Evolutionary conservation across 208 protist species (phyloP), one percentile per base, ranked within the genome.

Genomic region (Acanthamoeba polyphaga): DNA sequence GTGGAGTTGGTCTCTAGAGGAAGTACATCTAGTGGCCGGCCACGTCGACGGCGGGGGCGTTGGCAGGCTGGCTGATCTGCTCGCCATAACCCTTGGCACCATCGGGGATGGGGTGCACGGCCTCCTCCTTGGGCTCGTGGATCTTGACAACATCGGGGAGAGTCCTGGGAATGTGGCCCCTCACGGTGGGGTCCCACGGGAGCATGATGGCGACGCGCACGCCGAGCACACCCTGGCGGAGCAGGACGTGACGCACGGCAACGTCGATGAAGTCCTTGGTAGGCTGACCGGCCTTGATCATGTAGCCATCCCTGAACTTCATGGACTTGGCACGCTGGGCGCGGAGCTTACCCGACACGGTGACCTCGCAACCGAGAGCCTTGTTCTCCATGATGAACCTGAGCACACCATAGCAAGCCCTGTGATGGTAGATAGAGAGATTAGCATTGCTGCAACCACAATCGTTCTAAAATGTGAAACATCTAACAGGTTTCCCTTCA

Each of bases 231-330:
- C 99, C 99, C 96, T 99, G 99, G 89, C 99, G 98, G 85, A 99
- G 97, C 95, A 99, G 97, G 97, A 99, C 99, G 98, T 99, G 99
- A 92, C 99, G 97, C 66, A 98, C 98, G 95, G 99, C 99, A 90
- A 93, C 95, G 97, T 99, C 99, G 27, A 99, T 97, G 96, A 99
- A 99, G 68, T 97, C 89, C 94, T 98, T 98, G 88, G 97, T 97
- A 70, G 99, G 98, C 58, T 99, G 97, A 96, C 98, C 97, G 24
- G 95, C 88, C 62, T 97, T 94, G 87, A 97, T 97, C 99, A 99
- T 99, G 98, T 99, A 99, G 91, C 99, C 99, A 90, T 99, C 99
- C 84, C 97, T 98, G 99, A 99, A 99, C 96, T 99, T 99, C 99
- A 99, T 99, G 94, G 96, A 96, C 98, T 99, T 99, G 82, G 99